Conservation (phyloP, 129 eudicot genomes). For the Solidago caesia region DNA sequence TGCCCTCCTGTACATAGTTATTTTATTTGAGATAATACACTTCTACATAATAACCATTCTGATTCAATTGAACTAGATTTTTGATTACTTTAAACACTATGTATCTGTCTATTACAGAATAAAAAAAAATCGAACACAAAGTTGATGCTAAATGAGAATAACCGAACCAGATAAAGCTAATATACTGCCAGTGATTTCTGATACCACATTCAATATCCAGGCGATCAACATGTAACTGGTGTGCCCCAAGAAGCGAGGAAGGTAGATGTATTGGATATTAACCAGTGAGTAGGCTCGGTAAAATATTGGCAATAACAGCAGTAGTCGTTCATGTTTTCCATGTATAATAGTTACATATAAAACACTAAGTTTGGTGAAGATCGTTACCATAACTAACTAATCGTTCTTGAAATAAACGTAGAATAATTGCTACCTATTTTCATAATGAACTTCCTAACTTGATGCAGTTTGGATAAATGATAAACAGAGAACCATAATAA, state of each 20-base stretch:
- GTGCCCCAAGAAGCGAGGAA: background rate
- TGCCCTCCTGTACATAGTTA: background rate
- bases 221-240: background rate
- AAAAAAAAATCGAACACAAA: background rate
- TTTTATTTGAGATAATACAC: background rate
- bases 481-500: no score
- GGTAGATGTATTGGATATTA: no score
- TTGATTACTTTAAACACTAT: background rate
- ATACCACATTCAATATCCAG: conserved; percentile 10
- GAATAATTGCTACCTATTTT: no score
- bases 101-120: background rate
- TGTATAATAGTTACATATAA: no score
- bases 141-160: background rate
- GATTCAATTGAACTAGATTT: background rate
- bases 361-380: no score
- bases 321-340: no score
- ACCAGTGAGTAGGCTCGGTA: no score
- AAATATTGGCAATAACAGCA: no score
- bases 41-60: conserved; percentile 2
- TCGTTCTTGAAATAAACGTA: no score
- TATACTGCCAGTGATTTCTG: background rate
- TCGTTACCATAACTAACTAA: background rate
- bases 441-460: no score
- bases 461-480: no score
- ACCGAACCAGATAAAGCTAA: background rate